A percentile compares a stretch with the other conserved stretches of the same genome.
These are phyloP conservation scores for Lycium ferocissimum DNA, from an alignment of 257 asterid genomes.

Conservation along the genomic window DNA sequence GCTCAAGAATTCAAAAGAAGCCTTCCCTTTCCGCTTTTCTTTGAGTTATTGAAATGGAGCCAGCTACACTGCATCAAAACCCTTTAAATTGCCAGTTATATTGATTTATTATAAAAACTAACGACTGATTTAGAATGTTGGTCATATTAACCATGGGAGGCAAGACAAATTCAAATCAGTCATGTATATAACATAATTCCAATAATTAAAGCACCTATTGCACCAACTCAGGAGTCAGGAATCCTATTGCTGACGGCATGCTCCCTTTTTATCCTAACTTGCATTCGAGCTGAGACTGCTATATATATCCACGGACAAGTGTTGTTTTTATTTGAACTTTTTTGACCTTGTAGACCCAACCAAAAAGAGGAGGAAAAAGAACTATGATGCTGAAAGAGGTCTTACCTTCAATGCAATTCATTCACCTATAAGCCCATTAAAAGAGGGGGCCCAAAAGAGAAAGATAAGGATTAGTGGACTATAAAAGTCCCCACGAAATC, in stretches of 20 bases:
- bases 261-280: constrained; percentile 17
- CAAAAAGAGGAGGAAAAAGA: neutral
- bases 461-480: neutral
- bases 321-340: constrained; percentile 19
- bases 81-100: neutral
- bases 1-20: neutral
- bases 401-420: constrained; percentile 6
- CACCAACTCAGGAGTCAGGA: neutral
- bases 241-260: neutral
- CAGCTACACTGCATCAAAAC: neutral
- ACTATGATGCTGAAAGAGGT: neutral
- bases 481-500: neutral
- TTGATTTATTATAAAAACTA: neutral
- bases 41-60: neutral
- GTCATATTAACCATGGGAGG: neutral
- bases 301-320: neutral
- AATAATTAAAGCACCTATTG: neutral
- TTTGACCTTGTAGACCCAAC: constrained; percentile 29
- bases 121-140: neutral
- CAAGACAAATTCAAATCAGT: neutral
- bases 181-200: neutral
- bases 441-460: neutral
- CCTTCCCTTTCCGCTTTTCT: neutral
- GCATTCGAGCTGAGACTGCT: neutral
- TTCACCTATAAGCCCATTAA: neutral